These are phyloP conservation scores for Aspergillus neoniger DNA, from an alignment of 2,329 filamentous ascomycete species.

Conservation along the genomic window DNA sequence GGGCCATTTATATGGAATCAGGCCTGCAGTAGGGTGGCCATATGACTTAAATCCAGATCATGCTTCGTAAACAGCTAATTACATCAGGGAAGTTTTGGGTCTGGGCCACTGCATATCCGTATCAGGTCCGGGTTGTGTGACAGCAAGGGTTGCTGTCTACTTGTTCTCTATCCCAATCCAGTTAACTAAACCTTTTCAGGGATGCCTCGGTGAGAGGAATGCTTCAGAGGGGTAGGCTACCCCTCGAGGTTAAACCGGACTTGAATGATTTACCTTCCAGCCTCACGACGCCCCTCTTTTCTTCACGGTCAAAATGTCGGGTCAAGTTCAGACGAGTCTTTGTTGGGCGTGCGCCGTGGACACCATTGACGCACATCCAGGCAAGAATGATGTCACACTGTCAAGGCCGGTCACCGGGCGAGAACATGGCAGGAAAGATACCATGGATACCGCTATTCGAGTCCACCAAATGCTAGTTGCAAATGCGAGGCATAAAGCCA, in stretches of 20 bases:
- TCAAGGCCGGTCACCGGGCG: background rate
- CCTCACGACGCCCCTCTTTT: background rate
- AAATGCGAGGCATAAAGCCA: too few relatives aligned
- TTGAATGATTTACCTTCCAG: background rate
- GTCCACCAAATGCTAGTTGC: background rate
- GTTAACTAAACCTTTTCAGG: background rate
- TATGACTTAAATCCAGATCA: conserved; percentile 4
- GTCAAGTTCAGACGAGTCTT: background rate
- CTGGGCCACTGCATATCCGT: background rate
- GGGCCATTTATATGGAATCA: background rate
- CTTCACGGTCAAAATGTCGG: background rate
- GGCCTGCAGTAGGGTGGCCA: conserved; percentile 2
- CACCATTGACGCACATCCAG: background rate
- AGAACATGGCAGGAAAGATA: background rate
- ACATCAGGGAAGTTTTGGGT: conserved; percentile 4
- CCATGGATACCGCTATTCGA: background rate
- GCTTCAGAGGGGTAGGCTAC: background rate
- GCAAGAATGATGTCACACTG: conserved; percentile 7
- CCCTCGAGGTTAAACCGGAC: background rate
- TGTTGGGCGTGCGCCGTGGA: background rate
- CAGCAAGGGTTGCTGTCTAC: conserved; percentile 7
- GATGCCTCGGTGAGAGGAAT: background rate
- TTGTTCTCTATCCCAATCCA: background rate
- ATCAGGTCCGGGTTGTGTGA: conserved; percentile 10
- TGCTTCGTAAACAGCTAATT: conserved; percentile 3